Base-by-base conservation (phyloP, 352 stramenopile species). In the Globisporangium mamillatum region DNA sequence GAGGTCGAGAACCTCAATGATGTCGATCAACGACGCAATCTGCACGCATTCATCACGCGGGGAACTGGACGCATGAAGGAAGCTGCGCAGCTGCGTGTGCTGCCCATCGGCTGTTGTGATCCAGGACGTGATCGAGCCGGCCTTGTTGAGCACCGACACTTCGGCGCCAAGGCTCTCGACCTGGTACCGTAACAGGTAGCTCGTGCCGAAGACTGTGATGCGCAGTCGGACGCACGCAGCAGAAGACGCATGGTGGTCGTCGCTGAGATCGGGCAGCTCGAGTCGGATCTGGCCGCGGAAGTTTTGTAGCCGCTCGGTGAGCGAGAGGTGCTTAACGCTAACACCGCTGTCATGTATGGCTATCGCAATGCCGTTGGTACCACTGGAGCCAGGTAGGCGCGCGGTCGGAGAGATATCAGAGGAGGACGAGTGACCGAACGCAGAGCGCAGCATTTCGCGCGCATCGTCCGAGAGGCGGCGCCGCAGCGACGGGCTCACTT, bases 401-500 rank as follows among this genome's bases (percentile, higher is more conserved):
- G 18, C 14, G 36, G 36, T 41, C 55, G 18, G 3, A 8, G 10
- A 14, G 41, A 50, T 16, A 50, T 16, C 53, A 36, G 29, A 34
- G 36, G 29, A 44, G 53, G 9, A 27, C 32, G 36, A 46, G 22
- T 24, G 46, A 48, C 66, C 63, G 10, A 89, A 69, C 1, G 77
- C 81, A 3, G 64, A 74, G 14, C 73, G 80, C n/a, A 90, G 65
- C 1, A 89, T 53, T 63, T 81, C 71, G n/a, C 84, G 75, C 0
- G 80, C 82, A 55, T 89, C 80, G 46, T 92, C 80, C 38, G 80
- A 91, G 22, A 92, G 72, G 22, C 78, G 75, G 12, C 83, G 73
- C 14, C 79, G 73, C 55, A 92, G 38, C 20, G 75, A 69, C 3
- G 78, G 78, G 59, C 73, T 88, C 20, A 84, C 76, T 74, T 84